Base-by-base conservation (phyloP, 1,139 yeast genomes). In the Suhomyces maxii region DNA sequence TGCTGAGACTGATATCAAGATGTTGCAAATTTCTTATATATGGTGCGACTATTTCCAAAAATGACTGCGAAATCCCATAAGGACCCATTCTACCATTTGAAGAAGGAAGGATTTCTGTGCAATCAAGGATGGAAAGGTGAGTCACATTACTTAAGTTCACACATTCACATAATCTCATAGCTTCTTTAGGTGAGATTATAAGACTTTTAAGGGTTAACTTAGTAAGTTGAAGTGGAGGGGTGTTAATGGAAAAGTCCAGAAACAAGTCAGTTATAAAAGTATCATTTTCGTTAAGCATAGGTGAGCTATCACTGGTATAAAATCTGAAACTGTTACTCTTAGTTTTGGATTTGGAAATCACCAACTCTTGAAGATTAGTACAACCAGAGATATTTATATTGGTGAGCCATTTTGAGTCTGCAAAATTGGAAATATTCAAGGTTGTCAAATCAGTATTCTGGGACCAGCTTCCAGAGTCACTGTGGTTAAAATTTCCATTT, bases 1-100 rank as follows among this genome's bases (percentile, higher is more conserved):
- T 63, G n/a, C 44, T 33, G 8, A 63, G 34, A 34, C 57, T 50
- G 26, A 64, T 37, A 12, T 55, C 53, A 26, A 62, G 38, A 11
- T 44, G 45, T 26, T 47, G 39, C 23, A 61, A 43, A 25, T 43
- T 44, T 6, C 36, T 37, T 31, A 59, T 38, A 23, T 44, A 41
- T 0, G 59, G 56, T 1, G 48, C 42, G 33, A 53, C 40, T 2
- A 30, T 34, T 18, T 55, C 55, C 12, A 54, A 45, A 40, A 60
- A 56, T 2, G 42, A 39, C 25, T 35, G 37, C 9, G 41, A n/a
- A 7, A 34, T 26, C 13, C n/a, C 12, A 10, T 26, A 23, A 3
- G 36, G 36, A 6, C 41, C 41, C 18, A 25, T 35, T 18, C 35
- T 30, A 13, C 49, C 49, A 26, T 23, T 6, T 2, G 41, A 3